phyloP scores from a whole-genome alignment of 2,329 filamentous ascomycete genomes.

The Meredithiella fracta region DNA sequence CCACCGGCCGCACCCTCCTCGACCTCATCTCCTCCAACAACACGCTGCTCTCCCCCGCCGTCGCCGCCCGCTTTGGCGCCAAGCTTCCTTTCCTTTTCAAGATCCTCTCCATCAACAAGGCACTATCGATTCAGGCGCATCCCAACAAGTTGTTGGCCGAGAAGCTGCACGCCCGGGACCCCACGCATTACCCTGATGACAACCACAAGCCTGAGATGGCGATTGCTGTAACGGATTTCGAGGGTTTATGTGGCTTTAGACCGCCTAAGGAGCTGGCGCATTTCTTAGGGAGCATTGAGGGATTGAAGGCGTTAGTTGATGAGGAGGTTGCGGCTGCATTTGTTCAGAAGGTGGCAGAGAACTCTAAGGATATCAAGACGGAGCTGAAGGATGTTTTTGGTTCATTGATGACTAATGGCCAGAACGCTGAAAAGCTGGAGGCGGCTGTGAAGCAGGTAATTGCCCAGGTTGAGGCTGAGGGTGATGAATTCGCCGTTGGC shows the following conservation, averaged over 20 bases:
- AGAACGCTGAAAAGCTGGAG: constrained; percentile 40
- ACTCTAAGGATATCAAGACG: constrained; percentile 20
- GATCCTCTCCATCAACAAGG: constrained; percentile 88
- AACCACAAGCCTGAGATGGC: constrained; percentile 99
- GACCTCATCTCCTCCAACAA: constrained; percentile 80
- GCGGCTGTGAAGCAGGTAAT: constrained; percentile 41
- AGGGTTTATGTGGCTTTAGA: constrained; percentile 89
- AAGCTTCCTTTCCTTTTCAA: constrained; percentile 97
- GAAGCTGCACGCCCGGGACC: constrained; percentile 66
- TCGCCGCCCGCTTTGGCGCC: constrained; percentile 57
- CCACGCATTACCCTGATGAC: constrained; percentile 94
- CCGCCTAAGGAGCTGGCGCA: constrained; percentile 73
- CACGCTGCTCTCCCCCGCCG: constrained; percentile 56
- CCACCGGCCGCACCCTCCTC: constrained; percentile 68
- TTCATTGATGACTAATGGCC: constrained; percentile 61
- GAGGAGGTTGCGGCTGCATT: constrained; percentile 44
- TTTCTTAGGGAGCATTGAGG: constrained; percentile 46
- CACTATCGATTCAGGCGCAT: constrained; percentile 91
- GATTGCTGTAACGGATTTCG: constrained; percentile 90
- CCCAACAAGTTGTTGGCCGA: constrained; percentile 87
- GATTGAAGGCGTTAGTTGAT: constrained; percentile 51
- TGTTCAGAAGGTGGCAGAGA: constrained; percentile 29
- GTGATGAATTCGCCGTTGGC: constrained; percentile 55
- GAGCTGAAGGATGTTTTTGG: constrained; percentile 58
- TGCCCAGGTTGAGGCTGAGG: constrained; percentile 49